Conservation (phyloP, 768 basidiomycete genomes). For the Kwoniella europaea region DNA sequence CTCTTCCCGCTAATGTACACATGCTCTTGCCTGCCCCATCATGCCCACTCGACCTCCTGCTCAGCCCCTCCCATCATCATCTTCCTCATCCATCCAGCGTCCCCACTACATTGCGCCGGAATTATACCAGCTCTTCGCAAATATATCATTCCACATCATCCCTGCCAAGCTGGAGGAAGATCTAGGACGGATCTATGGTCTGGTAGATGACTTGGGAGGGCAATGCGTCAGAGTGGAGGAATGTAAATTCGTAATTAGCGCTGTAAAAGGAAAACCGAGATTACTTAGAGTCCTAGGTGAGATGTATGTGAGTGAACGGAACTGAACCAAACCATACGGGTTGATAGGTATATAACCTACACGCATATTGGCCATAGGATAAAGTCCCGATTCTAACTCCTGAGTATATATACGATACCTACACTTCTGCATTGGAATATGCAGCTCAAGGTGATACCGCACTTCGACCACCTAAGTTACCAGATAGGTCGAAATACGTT, state of each 20-base stretch:
- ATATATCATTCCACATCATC: slow-evolving; percentile 50
- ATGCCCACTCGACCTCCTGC: slow-evolving; percentile 43
- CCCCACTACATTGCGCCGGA: neutral
- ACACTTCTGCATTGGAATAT: slow-evolving; percentile 32
- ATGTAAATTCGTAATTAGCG: slow-evolving; percentile 41
- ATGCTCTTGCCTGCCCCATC: neutral
- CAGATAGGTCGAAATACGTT: slow-evolving; percentile 25
- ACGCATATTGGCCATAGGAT: slow-evolving; percentile 24
- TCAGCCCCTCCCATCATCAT: slow-evolving; percentile 30
- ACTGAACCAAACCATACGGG: neutral
- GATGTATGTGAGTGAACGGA: slow-evolving; percentile 34
- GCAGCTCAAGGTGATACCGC: slow-evolving; percentile 8
- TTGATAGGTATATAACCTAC: neutral
- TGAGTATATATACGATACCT: slow-evolving; percentile 45
- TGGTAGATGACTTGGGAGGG: slow-evolving; percentile 54
- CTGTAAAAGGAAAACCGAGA: slow-evolving; percentile 47
- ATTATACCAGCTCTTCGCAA: slow-evolving; percentile 52
- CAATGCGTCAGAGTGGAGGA: slow-evolving; percentile 29
- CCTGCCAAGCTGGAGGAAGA: slow-evolving; percentile 52
- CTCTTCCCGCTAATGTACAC: neutral
- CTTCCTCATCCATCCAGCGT: slow-evolving; percentile 35
- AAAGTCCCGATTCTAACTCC: slow-evolving; percentile 34
- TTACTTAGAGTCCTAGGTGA: slow-evolving; percentile 36
- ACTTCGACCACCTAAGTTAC: slow-evolving; percentile 10
- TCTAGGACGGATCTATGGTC: slow-evolving; percentile 35